A percentile compares a stretch with the other conserved stretches of the same genome.
phyloP scores from a whole-genome alignment of 495 filamentous ascomycete genomes.

The Cercophora sp. region DNA sequence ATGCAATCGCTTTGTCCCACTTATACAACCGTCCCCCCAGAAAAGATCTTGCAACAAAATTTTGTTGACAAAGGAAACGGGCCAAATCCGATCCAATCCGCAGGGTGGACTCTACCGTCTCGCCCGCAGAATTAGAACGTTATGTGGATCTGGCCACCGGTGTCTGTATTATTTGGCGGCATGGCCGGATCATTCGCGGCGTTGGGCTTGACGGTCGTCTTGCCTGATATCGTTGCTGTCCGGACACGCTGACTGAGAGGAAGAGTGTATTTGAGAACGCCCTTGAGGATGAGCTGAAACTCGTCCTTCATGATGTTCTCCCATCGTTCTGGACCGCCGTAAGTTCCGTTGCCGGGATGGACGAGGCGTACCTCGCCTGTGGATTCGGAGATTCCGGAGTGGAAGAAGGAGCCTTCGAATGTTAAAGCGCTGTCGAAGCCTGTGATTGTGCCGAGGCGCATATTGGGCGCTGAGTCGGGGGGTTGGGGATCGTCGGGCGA shows the following conservation, averaged over 20 bases:
- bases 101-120: too few relatives aligned
- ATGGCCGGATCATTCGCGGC: constrained; percentile 42
- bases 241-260: constrained; percentile 70
- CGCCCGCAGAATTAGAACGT: too few relatives aligned
- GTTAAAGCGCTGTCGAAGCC: constrained; percentile 80
- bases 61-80: too few relatives aligned
- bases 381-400: constrained; percentile 59
- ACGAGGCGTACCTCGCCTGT: constrained; percentile 76
- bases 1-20: too few relatives aligned
- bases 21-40: too few relatives aligned
- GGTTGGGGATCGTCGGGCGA: constrained; percentile 65
- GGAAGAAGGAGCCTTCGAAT: constrained; percentile 85
- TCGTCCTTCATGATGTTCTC: constrained; percentile 84
- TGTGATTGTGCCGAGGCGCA: constrained; percentile 84
- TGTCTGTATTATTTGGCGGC: constrained; percentile 31
- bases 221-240: constrained; percentile 48
- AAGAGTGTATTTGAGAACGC: constrained; percentile 82
- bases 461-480: constrained; percentile 64
- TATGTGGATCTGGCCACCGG: too few relatives aligned
- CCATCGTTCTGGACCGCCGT: constrained; percentile 85
- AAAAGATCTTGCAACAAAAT: too few relatives aligned
- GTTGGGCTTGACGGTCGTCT: constrained; percentile 47
- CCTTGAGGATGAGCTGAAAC: constrained; percentile 87
- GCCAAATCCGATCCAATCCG: too few relatives aligned
- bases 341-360: constrained; percentile 84